These are phyloP conservation scores for Blastobotrys malaysiensis DNA, from an alignment of 1,139 yeast species.

Conservation along the genomic window DNA sequence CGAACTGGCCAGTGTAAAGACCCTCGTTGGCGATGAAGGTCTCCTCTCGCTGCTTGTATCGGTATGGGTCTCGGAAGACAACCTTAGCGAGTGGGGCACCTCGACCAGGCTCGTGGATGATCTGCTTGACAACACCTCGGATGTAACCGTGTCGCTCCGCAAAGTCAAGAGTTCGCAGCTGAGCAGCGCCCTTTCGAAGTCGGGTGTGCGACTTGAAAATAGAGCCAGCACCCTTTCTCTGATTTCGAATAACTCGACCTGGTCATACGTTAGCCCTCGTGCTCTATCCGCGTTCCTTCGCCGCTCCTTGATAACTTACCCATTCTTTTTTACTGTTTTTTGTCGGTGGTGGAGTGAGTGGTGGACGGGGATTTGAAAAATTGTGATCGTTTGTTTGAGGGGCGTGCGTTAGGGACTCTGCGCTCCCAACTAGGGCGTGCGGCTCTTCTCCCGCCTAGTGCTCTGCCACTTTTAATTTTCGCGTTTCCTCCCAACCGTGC, in stretches of 20 bases:
- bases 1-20: constrained; percentile 98
- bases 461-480: not conserved
- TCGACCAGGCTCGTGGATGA: constrained; percentile 99
- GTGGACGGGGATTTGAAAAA: not conserved
- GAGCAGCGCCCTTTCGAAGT: constrained; percentile 99
- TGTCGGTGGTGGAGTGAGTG: not conserved
- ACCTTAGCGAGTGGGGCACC: constrained; percentile 99
- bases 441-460: not conserved
- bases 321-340: not conserved
- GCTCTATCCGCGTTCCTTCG: not conserved
- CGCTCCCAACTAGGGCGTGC: not conserved
- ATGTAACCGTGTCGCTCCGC: constrained; percentile 99
- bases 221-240: constrained; percentile 99
- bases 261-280: constrained; percentile 31
- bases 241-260: constrained; percentile 99
- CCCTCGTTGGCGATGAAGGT: constrained; percentile 99
- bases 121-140: constrained; percentile 98
- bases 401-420: not conserved
- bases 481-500: not conserved
- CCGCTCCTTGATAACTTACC: not conserved
- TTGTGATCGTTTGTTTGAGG: not conserved
- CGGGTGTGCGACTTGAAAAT: constrained; percentile 99
- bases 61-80: constrained; percentile 99
- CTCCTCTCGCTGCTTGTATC: constrained; percentile 95
- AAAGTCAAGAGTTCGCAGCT: constrained; percentile 97